phyloP scores from a whole-genome alignment of 306 rosid genomes.

The Prunus mira region DNA sequence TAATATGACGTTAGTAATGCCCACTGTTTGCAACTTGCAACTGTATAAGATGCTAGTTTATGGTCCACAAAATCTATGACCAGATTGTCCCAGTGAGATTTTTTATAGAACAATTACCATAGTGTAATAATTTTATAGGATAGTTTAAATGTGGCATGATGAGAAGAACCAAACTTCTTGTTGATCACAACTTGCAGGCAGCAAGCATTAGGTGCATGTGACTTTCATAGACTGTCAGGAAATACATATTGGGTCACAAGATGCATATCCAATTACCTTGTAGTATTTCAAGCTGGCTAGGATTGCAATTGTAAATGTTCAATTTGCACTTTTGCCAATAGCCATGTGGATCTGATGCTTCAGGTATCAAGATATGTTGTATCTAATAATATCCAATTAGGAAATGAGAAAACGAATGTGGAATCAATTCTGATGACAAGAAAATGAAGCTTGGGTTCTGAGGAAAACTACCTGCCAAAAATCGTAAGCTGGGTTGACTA shows the following conservation, averaged over 20 bases:
- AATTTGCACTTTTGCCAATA: slow-evolving; percentile 73
- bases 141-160: background rate
- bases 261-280: slow-evolving; percentile 47
- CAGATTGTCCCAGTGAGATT: too few relatives aligned
- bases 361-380: slow-evolving; percentile 81
- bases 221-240: background rate
- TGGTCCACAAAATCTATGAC: background rate
- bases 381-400: slow-evolving; percentile 49
- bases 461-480: slow-evolving; percentile 80
- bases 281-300: slow-evolving; percentile 52
- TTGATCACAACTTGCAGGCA: background rate
- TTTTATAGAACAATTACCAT: too few relatives aligned
- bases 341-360: slow-evolving; percentile 56
- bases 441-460: slow-evolving; percentile 23
- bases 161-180: background rate
- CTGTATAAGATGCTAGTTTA: background rate
- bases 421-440: background rate
- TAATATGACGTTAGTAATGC: background rate
- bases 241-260: background rate
- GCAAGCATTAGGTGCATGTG: background rate
- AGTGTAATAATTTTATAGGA: background rate
- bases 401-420: slow-evolving; percentile 10
- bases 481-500: slow-evolving; percentile 91
- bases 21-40: background rate
- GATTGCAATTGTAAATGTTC: slow-evolving; percentile 54